phyloP scores from a whole-genome alignment of 163 green algal genomes.

The Picocystis sp. region DNA sequence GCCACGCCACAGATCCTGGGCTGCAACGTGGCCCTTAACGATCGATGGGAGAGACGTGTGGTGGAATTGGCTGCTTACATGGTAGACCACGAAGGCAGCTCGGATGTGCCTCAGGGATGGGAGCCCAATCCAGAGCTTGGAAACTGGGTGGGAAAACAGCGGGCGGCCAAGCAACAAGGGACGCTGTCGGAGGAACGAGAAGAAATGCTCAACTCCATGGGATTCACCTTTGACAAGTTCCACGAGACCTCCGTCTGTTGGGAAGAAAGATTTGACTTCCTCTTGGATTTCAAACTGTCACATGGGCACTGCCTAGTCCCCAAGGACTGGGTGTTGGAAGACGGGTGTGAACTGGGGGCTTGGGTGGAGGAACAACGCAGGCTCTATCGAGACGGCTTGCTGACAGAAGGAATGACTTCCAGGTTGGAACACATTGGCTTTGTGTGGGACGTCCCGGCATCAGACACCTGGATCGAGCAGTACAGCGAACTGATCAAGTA shows the following conservation, averaged over 20 bases:
- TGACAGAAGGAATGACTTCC: conserved; percentile 16
- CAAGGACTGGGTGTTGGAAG: too few species aligned
- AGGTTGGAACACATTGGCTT: conserved; percentile 31
- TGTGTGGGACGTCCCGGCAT: conserved; percentile 16
- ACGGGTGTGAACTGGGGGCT: conserved; percentile 21
- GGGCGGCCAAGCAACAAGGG: conserved; percentile 17
- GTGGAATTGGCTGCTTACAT: conserved; percentile 22
- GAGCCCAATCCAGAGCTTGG: conserved; percentile 21
- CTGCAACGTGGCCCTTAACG: conserved; percentile 34
- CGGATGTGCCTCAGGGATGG: conserved; percentile 36
- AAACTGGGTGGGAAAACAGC: conserved; percentile 29
- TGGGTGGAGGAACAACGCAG: conserved; percentile 39
- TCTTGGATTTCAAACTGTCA: conserved; percentile 37
- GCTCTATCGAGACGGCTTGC: conserved; percentile 22
- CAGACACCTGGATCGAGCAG: too few species aligned
- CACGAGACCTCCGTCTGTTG: conserved; percentile 33
- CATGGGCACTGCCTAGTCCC: conserved; percentile 2
- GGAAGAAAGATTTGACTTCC: conserved; percentile 38
- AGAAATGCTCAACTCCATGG: neutral
- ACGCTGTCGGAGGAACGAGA: conserved; percentile 22
- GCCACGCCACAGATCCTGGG: conserved; percentile 30
- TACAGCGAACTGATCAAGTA: too few species aligned
- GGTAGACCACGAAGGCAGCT: conserved; percentile 21
- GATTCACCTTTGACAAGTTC: conserved; percentile 2
- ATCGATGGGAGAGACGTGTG: conserved; percentile 32